Base-by-base conservation (phyloP, 352 stramenopile genomes). In the Phytophthora colocasiae region DNA sequence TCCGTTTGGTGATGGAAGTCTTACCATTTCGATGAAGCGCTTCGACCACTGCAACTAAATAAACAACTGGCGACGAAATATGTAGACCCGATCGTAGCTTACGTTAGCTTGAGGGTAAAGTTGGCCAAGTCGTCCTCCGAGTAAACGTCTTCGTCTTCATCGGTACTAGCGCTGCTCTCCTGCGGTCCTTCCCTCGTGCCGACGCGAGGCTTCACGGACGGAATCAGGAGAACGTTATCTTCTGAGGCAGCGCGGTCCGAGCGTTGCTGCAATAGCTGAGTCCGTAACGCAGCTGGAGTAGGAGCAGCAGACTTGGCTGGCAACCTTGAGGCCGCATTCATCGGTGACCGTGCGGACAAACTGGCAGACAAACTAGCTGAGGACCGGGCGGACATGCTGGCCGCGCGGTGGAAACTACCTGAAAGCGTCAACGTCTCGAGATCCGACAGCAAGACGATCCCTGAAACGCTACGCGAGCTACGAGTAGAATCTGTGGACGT, bases 61-160 rank as follows among this genome's bases (percentile, higher is more conserved):
- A 75, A 74, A 66, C 48, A 52, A 70, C 36, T 53, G 19, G 45
- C 39, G 43, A 63, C 50, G 49, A 66, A 66, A 59, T 55, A 65
- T 38, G 43, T 57, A 54, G 41, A 36, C 29, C 39, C 31, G 8
- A 36, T 14, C 9, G 32, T 19, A 41, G 43, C 15, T 31, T 63
- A 68, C 24, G 61, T 45, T 17, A 93, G 61, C 68, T 87, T 75
- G 45, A 93, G 80, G 19, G 75, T 93, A 60, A 93, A 93, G 63
- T 91, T 90, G 40, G 80, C 85, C 52, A 93, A 66, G 51, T 92
- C 85, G 60, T 92, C 81, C 43, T 84, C 76, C 22, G 70, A 63
- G 70, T 84, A 84, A 29, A 75, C 61, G 12, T 90, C 77, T 24
- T 78, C 77, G 11, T 81, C 77, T 46, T 78, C 72, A 27, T 73